A percentile compares a stretch with the other conserved stretches of the same genome.
phyloP scores from a whole-genome alignment of 257 asterid species.

The Solanum medicagineum region DNA sequence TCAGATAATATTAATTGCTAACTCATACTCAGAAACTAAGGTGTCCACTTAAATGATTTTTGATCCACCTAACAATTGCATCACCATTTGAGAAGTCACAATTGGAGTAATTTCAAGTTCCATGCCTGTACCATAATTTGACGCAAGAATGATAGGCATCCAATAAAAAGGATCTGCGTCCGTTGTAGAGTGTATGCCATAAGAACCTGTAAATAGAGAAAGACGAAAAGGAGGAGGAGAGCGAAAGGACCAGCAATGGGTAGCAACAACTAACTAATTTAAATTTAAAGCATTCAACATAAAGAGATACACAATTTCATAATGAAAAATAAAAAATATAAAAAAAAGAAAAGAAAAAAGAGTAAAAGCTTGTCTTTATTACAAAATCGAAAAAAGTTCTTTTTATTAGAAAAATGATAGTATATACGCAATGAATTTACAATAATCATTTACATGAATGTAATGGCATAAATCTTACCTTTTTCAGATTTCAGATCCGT shows the following conservation, averaged over 20 bases:
- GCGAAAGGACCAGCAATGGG: too few species aligned
- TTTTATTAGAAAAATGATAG: not conserved
- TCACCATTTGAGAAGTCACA: conserved; percentile 56
- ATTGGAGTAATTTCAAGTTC: conserved; percentile 69
- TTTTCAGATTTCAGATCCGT: not conserved
- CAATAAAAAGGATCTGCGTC: conserved; percentile 68
- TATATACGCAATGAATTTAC: not conserved
- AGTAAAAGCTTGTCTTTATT: too few species aligned
- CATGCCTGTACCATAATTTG: conserved; percentile 67
- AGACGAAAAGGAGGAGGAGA: not conserved
- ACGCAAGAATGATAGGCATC: conserved; percentile 69
- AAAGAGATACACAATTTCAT: too few species aligned
- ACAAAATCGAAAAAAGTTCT: too few species aligned
- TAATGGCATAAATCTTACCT: too few species aligned
- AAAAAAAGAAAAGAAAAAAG: too few species aligned
- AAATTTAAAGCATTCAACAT: not conserved
- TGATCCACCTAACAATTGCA: conserved; percentile 62
- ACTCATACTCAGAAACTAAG: not conserved
- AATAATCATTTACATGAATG: not conserved
- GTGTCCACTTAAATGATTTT: conserved; percentile 34
- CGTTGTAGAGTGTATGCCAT: conserved; percentile 59
- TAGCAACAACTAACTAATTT: not conserved
- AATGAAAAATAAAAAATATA: too few species aligned
- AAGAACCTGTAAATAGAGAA: not conserved
- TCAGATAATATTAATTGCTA: not conserved